Evolutionary conservation across 208 protist genomes (phyloP), one percentile per base, ranked within the genome.

Genomic region (Trypanosoma cruzi): DNA sequence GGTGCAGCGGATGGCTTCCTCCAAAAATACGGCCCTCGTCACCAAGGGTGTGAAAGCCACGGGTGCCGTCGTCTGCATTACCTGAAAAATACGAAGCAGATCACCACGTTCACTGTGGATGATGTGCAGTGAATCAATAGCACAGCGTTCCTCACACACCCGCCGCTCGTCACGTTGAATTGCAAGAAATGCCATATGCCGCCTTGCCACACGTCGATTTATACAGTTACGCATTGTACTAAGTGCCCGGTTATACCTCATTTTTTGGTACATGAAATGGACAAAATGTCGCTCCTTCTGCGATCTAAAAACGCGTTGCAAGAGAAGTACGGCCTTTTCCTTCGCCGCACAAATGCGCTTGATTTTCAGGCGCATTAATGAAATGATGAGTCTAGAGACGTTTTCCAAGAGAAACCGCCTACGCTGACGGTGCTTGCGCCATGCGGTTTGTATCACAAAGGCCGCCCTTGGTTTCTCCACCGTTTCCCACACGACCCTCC

Each of bases 231-330:
- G 68, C 4, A 94, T 29, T 18, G 84, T 61, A 37, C 62, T 29
- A 24, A 95, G 65, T 0, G 80, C 85, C 0, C 54, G 58, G 49
- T 84, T 86, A 32, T 72, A 77, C 24, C 77, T 73, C 76, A 89
- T 91, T 32, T 75, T 59, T 37, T 78, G 31, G 69, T 90, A 87
- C 37, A 92, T 46, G 50, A 71, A 88, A 50, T 80, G 84, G n/a
- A 84, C 58, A 58, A 88, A 74, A n/a, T 80, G 75, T 58, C 84
- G 84, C 1, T 81, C 83, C 20, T 36, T 79, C 70, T 86, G 73
- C 3, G 79, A 82, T 24, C 82, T 73, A 68, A 90, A 85, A 49
- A 92, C 73, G 36, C 85, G 86, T 61, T 92, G 89, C n/a, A 95
- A 71, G 16, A 92, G 67, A 61, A 70, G 69, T 49, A 78, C 86